Evolutionary conservation across 768 basidiomycete genomes (phyloP), one percentile per base, ranked within the genome.

Genomic region (Coprinopsis cinerea): DNA sequence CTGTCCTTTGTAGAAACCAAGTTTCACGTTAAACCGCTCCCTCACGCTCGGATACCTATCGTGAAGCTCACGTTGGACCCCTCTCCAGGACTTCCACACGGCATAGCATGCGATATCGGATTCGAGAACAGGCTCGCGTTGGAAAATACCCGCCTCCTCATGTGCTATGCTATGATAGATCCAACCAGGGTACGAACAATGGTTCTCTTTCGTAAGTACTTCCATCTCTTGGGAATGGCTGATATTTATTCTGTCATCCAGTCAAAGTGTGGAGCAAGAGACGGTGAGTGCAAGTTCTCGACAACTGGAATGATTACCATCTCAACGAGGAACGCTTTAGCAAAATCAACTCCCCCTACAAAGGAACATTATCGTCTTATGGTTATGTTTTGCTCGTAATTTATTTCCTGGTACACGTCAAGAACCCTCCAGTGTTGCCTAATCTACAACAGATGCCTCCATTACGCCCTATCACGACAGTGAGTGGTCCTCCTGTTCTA

Each of bases 261-360:
- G 94, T 99, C 61, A 99, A 99, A 76, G 92, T 99, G 18, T 99
- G 95, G 95, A 90, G 91, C 60, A 99, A 97, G 70, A 80, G 92
- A 67, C 79, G 94, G 88, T 88, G 49, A 30, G 70, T 57, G 47
- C 27, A 36, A 22, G n/a, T 27, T 25, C 17, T 36, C 42, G 11
- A 15, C 47, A 25, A 52, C 44, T 23, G 35, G 13, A 42, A 44
- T 48, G 34, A 46, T 56, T 36, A 53, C 25, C 26, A 22, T 48
- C 26, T 22, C 39, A 40, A 25, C 48, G 41, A 26, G 4, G 18
- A 5, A 7, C 24, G 25, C 11, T 28, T 7, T 59, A 91, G 89
- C 69, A 94, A 96, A 82, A 96, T 99, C 67, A 99, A 99, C 68
- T 96, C 93, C 44, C 93, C 95, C 10, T 99, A 98, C 68, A 83